phyloP scores from a whole-genome alignment of 805 yeast species.

The Metschnikowia cerradonensis region DNA sequence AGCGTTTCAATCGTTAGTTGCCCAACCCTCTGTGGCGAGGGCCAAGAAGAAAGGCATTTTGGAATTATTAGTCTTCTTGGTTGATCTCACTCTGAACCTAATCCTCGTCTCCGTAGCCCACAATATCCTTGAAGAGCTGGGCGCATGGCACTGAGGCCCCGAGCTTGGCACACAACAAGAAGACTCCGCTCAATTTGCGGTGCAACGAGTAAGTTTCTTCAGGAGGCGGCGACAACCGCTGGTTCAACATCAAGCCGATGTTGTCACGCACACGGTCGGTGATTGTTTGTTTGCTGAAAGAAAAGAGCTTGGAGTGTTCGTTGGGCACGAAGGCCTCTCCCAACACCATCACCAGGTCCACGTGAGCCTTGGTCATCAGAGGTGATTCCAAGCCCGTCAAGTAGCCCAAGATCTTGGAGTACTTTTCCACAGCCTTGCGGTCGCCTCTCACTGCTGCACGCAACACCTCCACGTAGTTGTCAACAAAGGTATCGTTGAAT shows the following conservation, averaged over 20 bases:
- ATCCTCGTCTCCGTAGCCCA: constrained; percentile 44
- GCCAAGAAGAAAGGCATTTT: constrained; percentile 1
- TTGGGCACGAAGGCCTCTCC: constrained; percentile 83
- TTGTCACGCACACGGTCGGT: constrained; percentile 89
- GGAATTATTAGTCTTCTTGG: constrained; percentile 1
- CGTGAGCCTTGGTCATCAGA: constrained; percentile 87
- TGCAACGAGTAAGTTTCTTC: constrained; percentile 97
- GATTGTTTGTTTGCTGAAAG: constrained; percentile 81
- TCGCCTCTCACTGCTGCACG: constrained; percentile 73
- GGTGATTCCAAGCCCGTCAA: constrained; percentile 86
- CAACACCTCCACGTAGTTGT: constrained; percentile 64
- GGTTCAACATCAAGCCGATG: constrained; percentile 84
- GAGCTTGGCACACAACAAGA: constrained; percentile 80
- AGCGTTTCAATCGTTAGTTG: constrained; percentile 2
- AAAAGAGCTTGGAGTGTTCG: constrained; percentile 53
- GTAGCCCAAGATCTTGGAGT: constrained; percentile 75
- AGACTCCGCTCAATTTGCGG: constrained; percentile 92
- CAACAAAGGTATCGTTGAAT: constrained; percentile 63
- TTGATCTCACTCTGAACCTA: background rate
- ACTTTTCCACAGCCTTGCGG: constrained; percentile 55
- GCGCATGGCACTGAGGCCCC: constrained; percentile 80
- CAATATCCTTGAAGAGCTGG: constrained; percentile 67
- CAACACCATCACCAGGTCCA: constrained; percentile 81
- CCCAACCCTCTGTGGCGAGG: background rate
- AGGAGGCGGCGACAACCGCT: constrained; percentile 94